These are phyloP conservation scores for Leccinum pallidistipes DNA, from an alignment of 1,284 basidiomycete genomes.

Conservation along the genomic window DNA sequence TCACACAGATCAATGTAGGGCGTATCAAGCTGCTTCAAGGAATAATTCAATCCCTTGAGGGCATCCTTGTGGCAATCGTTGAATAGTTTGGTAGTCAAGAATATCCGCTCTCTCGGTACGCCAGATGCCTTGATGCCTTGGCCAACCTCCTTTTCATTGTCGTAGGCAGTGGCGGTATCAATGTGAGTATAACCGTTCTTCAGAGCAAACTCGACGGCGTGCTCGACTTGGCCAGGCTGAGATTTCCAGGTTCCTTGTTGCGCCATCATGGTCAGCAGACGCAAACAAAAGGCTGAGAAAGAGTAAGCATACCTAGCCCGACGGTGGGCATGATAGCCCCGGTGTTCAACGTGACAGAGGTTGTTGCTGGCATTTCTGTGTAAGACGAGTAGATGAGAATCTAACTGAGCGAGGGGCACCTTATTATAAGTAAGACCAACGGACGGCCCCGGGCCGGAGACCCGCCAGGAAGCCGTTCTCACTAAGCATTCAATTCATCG, in stretches of 20 bases:
- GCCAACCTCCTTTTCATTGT: conserved; percentile 72
- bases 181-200: conserved; percentile 73
- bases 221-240: conserved; percentile 57
- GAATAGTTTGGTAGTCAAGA: conserved; percentile 77
- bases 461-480: not conserved
- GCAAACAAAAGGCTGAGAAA: not conserved
- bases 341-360: conserved; percentile 40
- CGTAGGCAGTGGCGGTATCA: conserved; percentile 54
- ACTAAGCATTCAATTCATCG: conserved; percentile 1
- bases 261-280: not conserved
- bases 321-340: conserved; percentile 50
- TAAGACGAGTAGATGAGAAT: not conserved
- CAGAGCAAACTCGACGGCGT: conserved; percentile 72
- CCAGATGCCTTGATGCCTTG: conserved; percentile 75
- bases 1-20: conserved; percentile 5
- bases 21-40: conserved; percentile 1
- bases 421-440: conserved; percentile 2
- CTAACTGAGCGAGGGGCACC: not conserved
- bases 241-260: conserved; percentile 70
- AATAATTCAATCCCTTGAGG: not conserved
- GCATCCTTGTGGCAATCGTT: conserved; percentile 2
- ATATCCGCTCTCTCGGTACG: conserved; percentile 50
- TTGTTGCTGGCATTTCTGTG: conserved; percentile 38
- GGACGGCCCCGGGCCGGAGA: conserved; percentile 1
- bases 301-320: conserved; percentile 56